Evolutionary conservation across 257 asterid species (phyloP), one percentile per base, ranked within the genome.

Genomic region (Capsicum chinense): DNA sequence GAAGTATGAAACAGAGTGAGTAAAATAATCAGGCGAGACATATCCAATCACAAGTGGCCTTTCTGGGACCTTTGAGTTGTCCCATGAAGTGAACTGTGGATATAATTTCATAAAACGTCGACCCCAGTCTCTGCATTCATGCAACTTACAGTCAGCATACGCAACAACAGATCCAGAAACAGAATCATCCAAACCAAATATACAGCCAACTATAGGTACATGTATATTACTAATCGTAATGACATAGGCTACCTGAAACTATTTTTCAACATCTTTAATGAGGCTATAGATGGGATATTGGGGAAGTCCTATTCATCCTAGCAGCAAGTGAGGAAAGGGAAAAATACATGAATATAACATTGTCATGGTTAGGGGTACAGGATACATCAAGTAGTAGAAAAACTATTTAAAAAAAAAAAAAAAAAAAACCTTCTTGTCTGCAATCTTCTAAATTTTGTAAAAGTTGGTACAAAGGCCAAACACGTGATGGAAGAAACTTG

Each of bases 1-100:
- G 88, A 93, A 97, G 89, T 97, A 97, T 50, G 99, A 97, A 26
- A 97, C 99, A 21, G 99, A 97, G 84, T 97, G 99, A 85, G 99
- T 97, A 87, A 97, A 97, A 89, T 93, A 97, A 93, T 97, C 99
- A 50, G 99, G 99, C 89, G 99, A 97, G 84, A 97, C 99, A 81
- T 97, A 97, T 93, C 98, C 99, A 82, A 97, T 91, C 66, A 92
- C 91, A 84, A 97, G 93, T 78, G 94, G 93, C 88, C 97, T 93
- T 63, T 92, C 98, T 69, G 97, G 97, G 88, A 90, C 96, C 90
- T 93, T 95, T 85, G 86, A 79, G 90, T 97, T 95, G 87, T 97
- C 97, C 99, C 99, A 97, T 74, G 97, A 93, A 70, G 90, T 87
- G 86, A 89, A 91, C 88, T 91, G 99, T 48, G 93, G 92, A 92